Evolutionary conservation across 1,284 basidiomycete genomes (phyloP).

Genomic region (Sutorius eximius): DNA sequence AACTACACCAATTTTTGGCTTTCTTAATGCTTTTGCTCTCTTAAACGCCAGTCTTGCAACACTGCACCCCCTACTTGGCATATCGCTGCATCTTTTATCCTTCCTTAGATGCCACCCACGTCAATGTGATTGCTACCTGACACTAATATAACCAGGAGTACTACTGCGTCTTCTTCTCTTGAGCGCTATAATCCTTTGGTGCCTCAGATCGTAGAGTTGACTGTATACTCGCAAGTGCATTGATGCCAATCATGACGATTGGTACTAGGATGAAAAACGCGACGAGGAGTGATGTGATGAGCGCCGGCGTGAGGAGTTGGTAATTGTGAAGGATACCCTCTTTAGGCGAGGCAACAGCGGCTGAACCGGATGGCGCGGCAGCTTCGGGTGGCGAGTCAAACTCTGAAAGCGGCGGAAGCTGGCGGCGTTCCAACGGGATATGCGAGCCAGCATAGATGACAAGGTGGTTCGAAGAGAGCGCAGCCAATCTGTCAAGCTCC

Average conservation of each 20-base stretch:
- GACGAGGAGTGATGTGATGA: slow-evolving; percentile 72
- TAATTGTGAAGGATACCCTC: slow-evolving; percentile 73
- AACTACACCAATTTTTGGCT: not conserved
- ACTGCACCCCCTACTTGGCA: slow-evolving; percentile 27
- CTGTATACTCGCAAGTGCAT: slow-evolving; percentile 74
- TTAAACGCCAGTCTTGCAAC: slow-evolving; percentile 16
- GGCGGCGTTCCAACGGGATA: slow-evolving; percentile 37
- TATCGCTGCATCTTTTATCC: slow-evolving; percentile 25
- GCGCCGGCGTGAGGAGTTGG: slow-evolving; percentile 77
- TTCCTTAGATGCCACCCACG: slow-evolving; percentile 19
- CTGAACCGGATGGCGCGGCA: slow-evolving; percentile 30
- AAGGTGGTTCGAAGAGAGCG: slow-evolving; percentile 56
- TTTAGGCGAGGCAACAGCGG: slow-evolving; percentile 30
- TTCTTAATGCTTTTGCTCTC: not conserved
- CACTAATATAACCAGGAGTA: slow-evolving; percentile 18
- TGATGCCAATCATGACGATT: slow-evolving; percentile 63
- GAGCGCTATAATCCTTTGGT: slow-evolving; percentile 65
- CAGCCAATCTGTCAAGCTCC: slow-evolving; percentile 50
- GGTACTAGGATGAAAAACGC: slow-evolving; percentile 73
- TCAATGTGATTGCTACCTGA: slow-evolving; percentile 27
- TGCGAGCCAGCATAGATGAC: slow-evolving; percentile 63
- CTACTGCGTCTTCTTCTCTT: slow-evolving; percentile 80
- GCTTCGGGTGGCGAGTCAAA: slow-evolving; percentile 28
- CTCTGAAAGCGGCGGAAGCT: slow-evolving; percentile 34
- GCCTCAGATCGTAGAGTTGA: slow-evolving; percentile 62